Evolutionary conservation across 176 grass and related monocot species (phyloP).

Genomic region (Triticum timopheevii): DNA sequence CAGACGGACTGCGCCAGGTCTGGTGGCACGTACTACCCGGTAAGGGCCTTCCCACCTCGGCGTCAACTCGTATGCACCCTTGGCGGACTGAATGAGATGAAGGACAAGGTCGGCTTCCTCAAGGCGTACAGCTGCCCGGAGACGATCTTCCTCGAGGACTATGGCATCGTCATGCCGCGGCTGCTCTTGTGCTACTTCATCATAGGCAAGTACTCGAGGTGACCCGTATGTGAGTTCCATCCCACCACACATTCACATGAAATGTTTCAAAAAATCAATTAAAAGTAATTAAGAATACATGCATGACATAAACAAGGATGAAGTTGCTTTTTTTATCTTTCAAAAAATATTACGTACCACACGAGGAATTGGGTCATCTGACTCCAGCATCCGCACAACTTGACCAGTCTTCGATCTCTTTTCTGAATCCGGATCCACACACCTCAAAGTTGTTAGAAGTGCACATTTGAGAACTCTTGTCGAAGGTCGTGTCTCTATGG

Average conservation of each 20-base stretch:
- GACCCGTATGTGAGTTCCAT: background rate
- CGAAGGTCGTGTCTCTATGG: slow-evolving; percentile 70
- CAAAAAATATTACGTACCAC: slow-evolving; percentile 50
- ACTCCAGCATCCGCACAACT: slow-evolving; percentile 91
- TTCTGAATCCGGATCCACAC: slow-evolving; percentile 90
- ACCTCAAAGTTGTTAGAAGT: slow-evolving; percentile 83
- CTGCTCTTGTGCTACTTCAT: too few species aligned
- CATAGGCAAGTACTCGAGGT: too few species aligned
- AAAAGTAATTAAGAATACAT: background rate
- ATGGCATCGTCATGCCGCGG: too few species aligned
- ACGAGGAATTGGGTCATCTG: slow-evolving; percentile 78
- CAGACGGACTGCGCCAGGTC: too few species aligned
- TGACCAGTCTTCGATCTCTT: slow-evolving; percentile 98
- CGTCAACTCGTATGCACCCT: too few species aligned
- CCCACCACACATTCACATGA: background rate
- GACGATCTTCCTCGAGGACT: too few species aligned
- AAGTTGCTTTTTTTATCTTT: background rate
- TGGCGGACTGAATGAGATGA: too few species aligned
- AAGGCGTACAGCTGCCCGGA: too few species aligned
- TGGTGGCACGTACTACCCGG: too few species aligned
- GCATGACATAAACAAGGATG: slow-evolving; percentile 14
- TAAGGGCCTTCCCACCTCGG: too few species aligned
- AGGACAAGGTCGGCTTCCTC: too few species aligned
- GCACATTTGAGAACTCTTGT: slow-evolving; percentile 88
- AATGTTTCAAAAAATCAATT: background rate